Evolutionary conservation across 2,329 filamentous ascomycete genomes (phyloP).

Genomic region (Stenocarpella maydis): DNA sequence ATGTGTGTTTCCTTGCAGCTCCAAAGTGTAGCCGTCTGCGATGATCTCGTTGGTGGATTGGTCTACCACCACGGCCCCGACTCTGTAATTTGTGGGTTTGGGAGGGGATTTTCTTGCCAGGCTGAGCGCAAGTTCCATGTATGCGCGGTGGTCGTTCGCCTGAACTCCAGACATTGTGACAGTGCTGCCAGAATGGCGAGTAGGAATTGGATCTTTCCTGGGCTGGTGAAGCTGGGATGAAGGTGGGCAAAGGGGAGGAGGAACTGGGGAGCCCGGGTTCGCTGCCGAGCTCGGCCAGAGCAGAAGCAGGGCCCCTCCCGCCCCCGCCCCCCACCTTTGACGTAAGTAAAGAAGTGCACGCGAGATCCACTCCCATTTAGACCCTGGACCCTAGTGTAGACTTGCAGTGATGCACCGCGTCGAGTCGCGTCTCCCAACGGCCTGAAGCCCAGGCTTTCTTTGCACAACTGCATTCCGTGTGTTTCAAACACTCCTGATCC

Average conservation of each 20-base stretch:
- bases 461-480: slow-evolving; percentile 26
- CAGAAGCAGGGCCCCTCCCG: no score
- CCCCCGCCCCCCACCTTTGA: slow-evolving; percentile 18
- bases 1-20: slow-evolving; percentile 92
- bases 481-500: slow-evolving; percentile 31
- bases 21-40: slow-evolving; percentile 88
- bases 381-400: slow-evolving; percentile 1
- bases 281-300: slow-evolving; percentile 19
- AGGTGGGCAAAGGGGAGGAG: neutral
- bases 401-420: neutral
- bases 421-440: slow-evolving; percentile 24
- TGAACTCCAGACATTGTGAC: slow-evolving; percentile 38
- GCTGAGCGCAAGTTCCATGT: slow-evolving; percentile 76
- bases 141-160: slow-evolving; percentile 54
- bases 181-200: neutral
- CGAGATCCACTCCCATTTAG: slow-evolving; percentile 21
- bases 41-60: slow-evolving; percentile 66
- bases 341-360: no score
- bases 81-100: slow-evolving; percentile 90
- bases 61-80: slow-evolving; percentile 87
- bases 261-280: neutral
- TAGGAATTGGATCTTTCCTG: neutral
- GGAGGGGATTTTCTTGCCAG: slow-evolving; percentile 82
- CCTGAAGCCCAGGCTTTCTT: neutral
- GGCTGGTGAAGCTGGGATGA: neutral